Evolutionary conservation across 1,284 basidiomycete genomes (phyloP), one percentile per base, ranked within the genome.

Genomic region (Ceratobasidium sp.): DNA sequence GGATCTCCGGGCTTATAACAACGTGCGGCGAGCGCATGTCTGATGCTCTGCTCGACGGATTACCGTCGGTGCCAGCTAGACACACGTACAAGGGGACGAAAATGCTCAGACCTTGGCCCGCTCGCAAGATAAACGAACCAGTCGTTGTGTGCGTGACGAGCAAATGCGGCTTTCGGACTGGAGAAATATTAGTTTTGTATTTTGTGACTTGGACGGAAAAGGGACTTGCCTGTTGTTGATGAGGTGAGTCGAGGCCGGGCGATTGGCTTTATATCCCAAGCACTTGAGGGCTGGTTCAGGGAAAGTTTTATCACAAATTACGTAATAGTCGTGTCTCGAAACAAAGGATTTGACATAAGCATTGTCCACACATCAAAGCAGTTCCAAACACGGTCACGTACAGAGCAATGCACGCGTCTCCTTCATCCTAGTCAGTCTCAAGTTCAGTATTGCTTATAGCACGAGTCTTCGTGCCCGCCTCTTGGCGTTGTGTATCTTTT

Each of bases 31-130:
- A 72, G 54, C 68, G 68, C 68, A 61, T 72, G 54, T 72, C 68
- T 72, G 68, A 72, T 72, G 68, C 68, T 72, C 68, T 61, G 68
- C 68, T 72, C 56, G 68, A 63, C 68, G 54, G 24, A 22, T 72
- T 59, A 61, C 39, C 24, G 54, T 41, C 68, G 68, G 68, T 72
- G 68, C 68, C 68, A 51, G 68, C 68, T 72, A 72, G 68, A 72
- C 68, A 72, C 68, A 46, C 0, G 43, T 59, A 48, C 53, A 59
- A 59, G 68, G 56, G 68, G 68, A 72, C 56, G 61, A 59, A 43
- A 72, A 72, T 34, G 43, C 68, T 72, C 68, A 72, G 68, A 72
- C 68, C 68, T 72, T 72, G 61, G 68, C 68, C 68, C 68, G 68
- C 68, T 72, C 68, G 68, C 41, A 43, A 72, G 43, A n/a, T n/a